phyloP scores from a whole-genome alignment of 768 basidiomycete genomes.

The Boletus sensibilis region DNA sequence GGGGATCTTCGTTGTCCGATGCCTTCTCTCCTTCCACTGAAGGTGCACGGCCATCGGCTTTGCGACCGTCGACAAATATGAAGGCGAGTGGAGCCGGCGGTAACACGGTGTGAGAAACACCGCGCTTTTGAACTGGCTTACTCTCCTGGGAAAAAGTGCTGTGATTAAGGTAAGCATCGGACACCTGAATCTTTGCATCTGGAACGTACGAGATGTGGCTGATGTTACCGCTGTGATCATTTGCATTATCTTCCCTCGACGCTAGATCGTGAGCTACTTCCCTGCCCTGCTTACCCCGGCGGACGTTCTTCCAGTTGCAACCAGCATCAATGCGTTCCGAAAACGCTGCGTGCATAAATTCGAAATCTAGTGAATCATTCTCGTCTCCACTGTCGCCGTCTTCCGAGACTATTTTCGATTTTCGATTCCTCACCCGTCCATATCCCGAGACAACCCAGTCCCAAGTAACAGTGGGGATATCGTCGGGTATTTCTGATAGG shows the following conservation, averaged over 20 bases:
- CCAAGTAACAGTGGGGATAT: constrained; percentile 67
- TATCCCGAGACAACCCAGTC: constrained; percentile 52
- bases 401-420: constrained; percentile 1
- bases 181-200: neutral
- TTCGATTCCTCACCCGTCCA: constrained; percentile 20
- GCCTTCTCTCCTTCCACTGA: neutral
- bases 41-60: neutral
- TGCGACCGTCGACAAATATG: neutral
- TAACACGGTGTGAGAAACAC: constrained; percentile 17
- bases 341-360: constrained; percentile 50
- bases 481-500: constrained; percentile 57
- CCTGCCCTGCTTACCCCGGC: neutral
- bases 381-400: constrained; percentile 2
- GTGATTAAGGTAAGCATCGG: constrained; percentile 16
- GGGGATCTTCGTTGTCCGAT: constrained; percentile 44
- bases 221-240: constrained; percentile 30
- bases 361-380: constrained; percentile 30
- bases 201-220: constrained; percentile 50
- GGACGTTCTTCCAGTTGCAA: constrained; percentile 18
- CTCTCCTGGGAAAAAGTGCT: constrained; percentile 41
- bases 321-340: constrained; percentile 48
- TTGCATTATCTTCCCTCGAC: neutral
- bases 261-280: neutral
- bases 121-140: neutral
- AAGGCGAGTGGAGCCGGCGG: constrained; percentile 28